Base-by-base conservation (phyloP, 768 basidiomycete species). In the Suillus variegatus region DNA sequence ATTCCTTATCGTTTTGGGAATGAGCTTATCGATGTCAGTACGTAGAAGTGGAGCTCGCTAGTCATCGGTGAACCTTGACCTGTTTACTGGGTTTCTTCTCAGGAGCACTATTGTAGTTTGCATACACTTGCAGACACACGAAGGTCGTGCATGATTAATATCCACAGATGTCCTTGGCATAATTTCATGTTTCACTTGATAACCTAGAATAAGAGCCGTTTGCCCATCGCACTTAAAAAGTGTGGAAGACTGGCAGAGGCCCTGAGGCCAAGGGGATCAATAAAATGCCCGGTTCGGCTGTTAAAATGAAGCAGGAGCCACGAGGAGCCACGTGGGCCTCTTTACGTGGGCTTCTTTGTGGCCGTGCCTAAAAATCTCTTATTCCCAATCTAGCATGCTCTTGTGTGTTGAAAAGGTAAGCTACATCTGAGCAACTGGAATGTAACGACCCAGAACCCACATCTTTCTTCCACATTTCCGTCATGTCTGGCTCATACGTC, bases 401-500 rank as follows among this genome's bases (percentile, higher is more conserved):
- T 78, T 79, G 75, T 81, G 70, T 73, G 72, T 49, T 77, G 64
- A 78, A 78, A 78, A 79, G 72, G 74, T 69, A 70, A 65, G 63
- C n/a, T 35, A 55, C 54, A n/a, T n/a, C 20, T 54, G 18, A n/a
- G 67, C 46, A 43, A 64, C 64, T 62, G 46, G 62, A 57, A 71
- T 71, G 64, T 56, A 56, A 58, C 63, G 52, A 62, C 65, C 64
- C 67, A 63, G 49, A 43, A 61, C 60, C 65, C 69, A 64, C 70
- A 63, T 71, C 68, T 65, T 64, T 69, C 64, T 65, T 66, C 65
- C 65, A 64, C 55, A 67, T 25, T 40, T 68, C 63, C 67, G 68
- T 67, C 61, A 81, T 82, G 81, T 65, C 80, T 12, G 69, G 68
- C 55, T 62, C 80, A 36, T 83, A 85, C 67, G 75, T 85, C 35